A percentile compares a stretch with the other conserved stretches of the same genome.
Conservation (phyloP, 345 rosid genomes). For the Odontarrhena argentea region DNA sequence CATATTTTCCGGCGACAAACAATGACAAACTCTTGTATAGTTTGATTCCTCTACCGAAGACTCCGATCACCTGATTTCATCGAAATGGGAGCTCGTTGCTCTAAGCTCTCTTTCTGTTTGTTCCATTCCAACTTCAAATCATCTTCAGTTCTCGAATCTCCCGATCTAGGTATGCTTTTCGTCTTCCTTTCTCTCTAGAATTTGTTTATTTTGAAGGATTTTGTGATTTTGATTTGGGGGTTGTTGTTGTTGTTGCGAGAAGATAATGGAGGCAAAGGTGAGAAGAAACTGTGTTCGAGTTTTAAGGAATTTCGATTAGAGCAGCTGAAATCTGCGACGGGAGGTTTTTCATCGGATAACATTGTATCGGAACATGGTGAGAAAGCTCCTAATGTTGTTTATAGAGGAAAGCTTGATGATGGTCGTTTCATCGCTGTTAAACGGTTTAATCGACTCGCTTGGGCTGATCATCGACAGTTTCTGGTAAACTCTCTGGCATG, state of each 20-base stretch:
- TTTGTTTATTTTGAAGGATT: not conserved
- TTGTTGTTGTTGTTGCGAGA: not conserved
- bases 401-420: conserved; percentile 74
- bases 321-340: conserved; percentile 74
- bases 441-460: conserved; percentile 81
- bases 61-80: conserved; percentile 25
- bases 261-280: conserved; percentile 67
- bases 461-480: conserved; percentile 98
- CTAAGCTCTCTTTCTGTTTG: conserved; percentile 42
- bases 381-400: conserved; percentile 93
- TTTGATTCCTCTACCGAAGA: not conserved
- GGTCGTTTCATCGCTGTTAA: conserved; percentile 84
- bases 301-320: conserved; percentile 76
- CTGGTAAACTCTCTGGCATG: conserved; percentile 47
- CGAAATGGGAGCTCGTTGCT: conserved; percentile 46
- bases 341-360: conserved; percentile 76
- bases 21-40: not conserved
- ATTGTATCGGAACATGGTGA: conserved; percentile 97
- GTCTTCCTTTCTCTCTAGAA: not conserved
- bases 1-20: not conserved
- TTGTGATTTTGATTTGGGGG: not conserved
- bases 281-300: conserved; percentile 59
- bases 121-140: conserved; percentile 41
- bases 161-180: conserved; percentile 66
- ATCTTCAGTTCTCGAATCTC: conserved; percentile 47